These are phyloP conservation scores for Amauroascus verrucosus DNA, from an alignment of 2,329 filamentous ascomycete genomes.

Conservation along the genomic window DNA sequence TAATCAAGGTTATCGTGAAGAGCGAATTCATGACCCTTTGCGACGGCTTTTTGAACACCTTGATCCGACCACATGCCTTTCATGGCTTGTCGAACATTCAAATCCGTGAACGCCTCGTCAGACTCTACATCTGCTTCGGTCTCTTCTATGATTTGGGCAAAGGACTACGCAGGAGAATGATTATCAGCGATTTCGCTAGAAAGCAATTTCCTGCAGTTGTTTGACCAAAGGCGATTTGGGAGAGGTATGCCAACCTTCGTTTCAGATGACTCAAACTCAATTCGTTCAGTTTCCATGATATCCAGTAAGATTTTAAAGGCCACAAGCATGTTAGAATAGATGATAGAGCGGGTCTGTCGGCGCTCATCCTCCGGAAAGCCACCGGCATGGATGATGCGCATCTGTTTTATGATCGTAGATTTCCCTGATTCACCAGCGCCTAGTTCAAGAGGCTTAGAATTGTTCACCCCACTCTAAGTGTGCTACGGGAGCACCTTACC, in stretches of 20 bases:
- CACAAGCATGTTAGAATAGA: slow-evolving; percentile 89
- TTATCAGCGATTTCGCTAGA: neutral
- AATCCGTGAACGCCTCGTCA: slow-evolving; percentile 64
- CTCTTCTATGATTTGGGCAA: slow-evolving; percentile 64
- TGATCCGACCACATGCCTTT: slow-evolving; percentile 72
- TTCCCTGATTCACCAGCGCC: slow-evolving; percentile 93
- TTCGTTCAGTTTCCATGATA: slow-evolving; percentile 76
- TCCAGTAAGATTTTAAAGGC: slow-evolving; percentile 84
- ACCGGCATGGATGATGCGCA: slow-evolving; percentile 93
- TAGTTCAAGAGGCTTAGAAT: slow-evolving; percentile 29
- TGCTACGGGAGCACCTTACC: slow-evolving; percentile 47
- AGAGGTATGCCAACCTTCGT: slow-evolving; percentile 54
- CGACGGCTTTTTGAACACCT: slow-evolving; percentile 77
- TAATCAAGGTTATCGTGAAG: slow-evolving; percentile 92
- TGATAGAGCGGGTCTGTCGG: slow-evolving; percentile 86
- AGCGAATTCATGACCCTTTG: slow-evolving; percentile 91
- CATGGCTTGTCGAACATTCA: slow-evolving; percentile 59
- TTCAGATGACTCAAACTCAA: slow-evolving; percentile 65
- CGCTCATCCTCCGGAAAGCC: slow-evolving; percentile 85
- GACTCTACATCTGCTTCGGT: slow-evolving; percentile 68
- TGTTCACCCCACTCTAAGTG: neutral
- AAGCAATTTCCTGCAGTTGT: neutral
- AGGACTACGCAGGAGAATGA: slow-evolving; percentile 46
- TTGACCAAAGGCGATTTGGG: neutral
- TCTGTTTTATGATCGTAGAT: slow-evolving; percentile 95